phyloP scores from a whole-genome alignment of 73 alveolate species.

The Paramecium sonneborni region DNA sequence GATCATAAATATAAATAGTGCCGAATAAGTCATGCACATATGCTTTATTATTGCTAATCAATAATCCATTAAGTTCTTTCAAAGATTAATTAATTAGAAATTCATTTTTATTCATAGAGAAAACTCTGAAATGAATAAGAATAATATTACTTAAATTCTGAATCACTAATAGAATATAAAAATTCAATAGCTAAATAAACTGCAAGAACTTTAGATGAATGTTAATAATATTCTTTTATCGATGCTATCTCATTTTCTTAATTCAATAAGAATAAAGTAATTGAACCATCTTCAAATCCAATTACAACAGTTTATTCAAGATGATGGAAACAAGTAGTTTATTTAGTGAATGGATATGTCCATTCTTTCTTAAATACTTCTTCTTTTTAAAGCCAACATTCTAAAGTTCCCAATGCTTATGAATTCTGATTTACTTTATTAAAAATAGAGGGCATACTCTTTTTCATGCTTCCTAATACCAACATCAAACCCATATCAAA shows the following conservation, averaged over 20 bases:
- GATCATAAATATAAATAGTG: not conserved
- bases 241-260: not conserved
- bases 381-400: conserved; percentile 45
- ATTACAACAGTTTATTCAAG: not conserved
- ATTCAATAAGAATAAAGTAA: not conserved
- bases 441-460: not conserved
- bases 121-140: not conserved
- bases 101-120: not conserved
- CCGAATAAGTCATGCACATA: not conserved
- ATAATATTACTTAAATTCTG: not conserved
- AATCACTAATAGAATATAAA: not conserved
- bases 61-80: not conserved
- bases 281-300: conserved; percentile 13
- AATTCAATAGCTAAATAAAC: not conserved
- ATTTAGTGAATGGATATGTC: not conserved
- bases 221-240: not conserved
- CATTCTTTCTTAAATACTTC: not conserved
- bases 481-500: conserved; percentile 41
- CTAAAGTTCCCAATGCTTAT: conserved; percentile 18
- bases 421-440: not conserved
- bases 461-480: not conserved
- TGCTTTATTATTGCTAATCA: not conserved
- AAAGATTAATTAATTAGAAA: not conserved
- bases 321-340: conserved; percentile 5
- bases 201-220: not conserved